These are phyloP conservation scores for Microsporum ferrugineum DNA, from an alignment of 2,329 filamentous ascomycete species.

Conservation along the genomic window DNA sequence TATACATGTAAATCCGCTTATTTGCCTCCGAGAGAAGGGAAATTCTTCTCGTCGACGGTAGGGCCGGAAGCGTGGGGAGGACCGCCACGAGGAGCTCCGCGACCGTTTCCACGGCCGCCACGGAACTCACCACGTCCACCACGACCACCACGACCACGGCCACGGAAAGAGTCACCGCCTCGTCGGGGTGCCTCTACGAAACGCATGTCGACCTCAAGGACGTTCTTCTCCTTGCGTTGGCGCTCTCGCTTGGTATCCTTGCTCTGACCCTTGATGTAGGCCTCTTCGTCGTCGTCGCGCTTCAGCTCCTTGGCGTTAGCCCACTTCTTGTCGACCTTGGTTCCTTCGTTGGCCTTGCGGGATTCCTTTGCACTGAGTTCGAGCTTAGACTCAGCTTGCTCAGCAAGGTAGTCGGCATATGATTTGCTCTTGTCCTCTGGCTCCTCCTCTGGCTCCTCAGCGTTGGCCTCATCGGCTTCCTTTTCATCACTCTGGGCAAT, in stretches of 20 bases:
- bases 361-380: slow-evolving; percentile 54
- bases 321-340: slow-evolving; percentile 85
- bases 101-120: slow-evolving; percentile 36
- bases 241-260: slow-evolving; percentile 66
- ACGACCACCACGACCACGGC: slow-evolving; percentile 39
- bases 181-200: slow-evolving; percentile 57
- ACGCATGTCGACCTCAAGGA: slow-evolving; percentile 78
- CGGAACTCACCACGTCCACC: slow-evolving; percentile 29
- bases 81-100: slow-evolving; percentile 25
- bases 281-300: slow-evolving; percentile 49
- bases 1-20: slow-evolving; percentile 17
- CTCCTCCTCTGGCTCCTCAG: slow-evolving; percentile 39
- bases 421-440: slow-evolving; percentile 81
- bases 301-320: slow-evolving; percentile 60
- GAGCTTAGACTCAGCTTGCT: slow-evolving; percentile 65
- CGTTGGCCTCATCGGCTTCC: slow-evolving; percentile 46
- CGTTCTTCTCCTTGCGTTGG: slow-evolving; percentile 83
- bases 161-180: slow-evolving; percentile 37
- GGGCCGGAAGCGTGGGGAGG: slow-evolving; percentile 24
- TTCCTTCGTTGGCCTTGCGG: slow-evolving; percentile 87
- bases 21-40: slow-evolving; percentile 34
- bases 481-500: slow-evolving; percentile 80
- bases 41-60: slow-evolving; percentile 37
- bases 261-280: slow-evolving; percentile 54
- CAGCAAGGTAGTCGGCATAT: slow-evolving; percentile 76